Base-by-base conservation (phyloP, 768 basidiomycete species). In the Suillus decipiens region DNA sequence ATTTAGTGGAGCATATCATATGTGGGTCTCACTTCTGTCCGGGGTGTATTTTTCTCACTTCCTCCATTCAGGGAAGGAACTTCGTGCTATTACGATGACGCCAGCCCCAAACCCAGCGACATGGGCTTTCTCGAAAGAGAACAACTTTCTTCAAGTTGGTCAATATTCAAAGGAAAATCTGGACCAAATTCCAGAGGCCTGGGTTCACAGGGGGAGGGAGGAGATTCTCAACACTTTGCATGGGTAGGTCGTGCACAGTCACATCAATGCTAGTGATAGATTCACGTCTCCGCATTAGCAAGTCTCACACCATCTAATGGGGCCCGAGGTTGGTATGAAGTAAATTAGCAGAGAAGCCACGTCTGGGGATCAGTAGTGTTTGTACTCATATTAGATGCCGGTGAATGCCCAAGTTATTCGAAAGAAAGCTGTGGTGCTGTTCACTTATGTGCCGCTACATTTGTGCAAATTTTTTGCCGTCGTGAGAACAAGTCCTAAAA, bases 1-100 rank as follows among this genome's bases (percentile, higher is more conserved):
- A 88, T 71, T 89, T 89, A 72, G 89, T 88, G 34, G 78, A 84
- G 53, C 84, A 83, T 68, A 86, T 90, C 70, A 89, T 89, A 65
- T 82, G 87, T 83, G 1, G 19, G n/a, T 45, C 43, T 45, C 11
- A 11, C n/a, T 45, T 4, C 10, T 43, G 43, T 45, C 43, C n/a
- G n/a, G 9, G 34, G n/a, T 14, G 39, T 3, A 28, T 42, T 37
- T 14, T 39, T 36, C 55, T 41, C 61, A 48, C 41, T 54, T 8
- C 39, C 53, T 24, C 58, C 62, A 7, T 61, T 39, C 67, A 82
- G 85, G 81, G 43, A 83, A 83, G 64, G 88, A 90, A 72, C 78
- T 90, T 45, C 80, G 77, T 33, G 88, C 87, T 2, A 80, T 89
- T 64, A 87, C 88, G 15, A 83, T 85, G 24, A 78, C 80, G 33